Evolutionary conservation across 2,329 filamentous ascomycete species (phyloP).

Genomic region (Arthrinium puccinioides): DNA sequence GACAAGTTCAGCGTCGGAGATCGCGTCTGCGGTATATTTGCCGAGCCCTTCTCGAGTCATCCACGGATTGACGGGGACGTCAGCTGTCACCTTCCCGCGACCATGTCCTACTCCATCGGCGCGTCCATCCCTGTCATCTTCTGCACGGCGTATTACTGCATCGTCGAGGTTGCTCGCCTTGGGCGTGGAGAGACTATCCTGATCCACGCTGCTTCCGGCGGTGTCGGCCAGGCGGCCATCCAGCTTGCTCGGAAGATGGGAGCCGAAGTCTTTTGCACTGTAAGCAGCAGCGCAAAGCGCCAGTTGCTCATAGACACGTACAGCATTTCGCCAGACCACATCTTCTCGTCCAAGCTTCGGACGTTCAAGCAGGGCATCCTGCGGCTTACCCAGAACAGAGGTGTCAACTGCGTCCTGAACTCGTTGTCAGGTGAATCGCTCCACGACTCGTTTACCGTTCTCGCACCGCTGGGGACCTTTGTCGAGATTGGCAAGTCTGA

Average conservation of each 20-base stretch:
- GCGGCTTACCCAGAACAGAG: neutral
- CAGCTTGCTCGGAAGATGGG: neutral
- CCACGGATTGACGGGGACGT: conserved; percentile 16
- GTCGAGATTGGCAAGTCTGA: neutral
- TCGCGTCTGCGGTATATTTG: conserved; percentile 1
- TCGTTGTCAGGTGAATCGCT: conserved; percentile 21
- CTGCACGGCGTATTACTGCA: neutral
- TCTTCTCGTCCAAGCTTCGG: neutral
- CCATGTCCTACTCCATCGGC: neutral
- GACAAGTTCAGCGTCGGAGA: neutral
- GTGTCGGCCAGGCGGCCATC: neutral
- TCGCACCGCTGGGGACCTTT: neutral
- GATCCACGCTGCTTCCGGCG: conserved; percentile 9
- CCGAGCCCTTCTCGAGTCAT: neutral
- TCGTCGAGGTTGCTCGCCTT: neutral
- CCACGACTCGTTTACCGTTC: conserved; percentile 5
- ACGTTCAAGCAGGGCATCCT: neutral
- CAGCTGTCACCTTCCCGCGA: conserved; percentile 2
- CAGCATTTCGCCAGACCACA: neutral
- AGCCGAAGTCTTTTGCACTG: neutral
- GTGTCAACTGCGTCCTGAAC: conserved; percentile 10
- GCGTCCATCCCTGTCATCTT: neutral
- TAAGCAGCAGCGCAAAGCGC: neutral
- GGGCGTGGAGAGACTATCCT: neutral
- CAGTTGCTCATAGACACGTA: neutral